A percentile compares a stretch with the other conserved stretches of the same genome.
These are phyloP conservation scores for Peronospora farinosa DNA, from an alignment of 352 stramenopile genomes.

Conservation along the genomic window DNA sequence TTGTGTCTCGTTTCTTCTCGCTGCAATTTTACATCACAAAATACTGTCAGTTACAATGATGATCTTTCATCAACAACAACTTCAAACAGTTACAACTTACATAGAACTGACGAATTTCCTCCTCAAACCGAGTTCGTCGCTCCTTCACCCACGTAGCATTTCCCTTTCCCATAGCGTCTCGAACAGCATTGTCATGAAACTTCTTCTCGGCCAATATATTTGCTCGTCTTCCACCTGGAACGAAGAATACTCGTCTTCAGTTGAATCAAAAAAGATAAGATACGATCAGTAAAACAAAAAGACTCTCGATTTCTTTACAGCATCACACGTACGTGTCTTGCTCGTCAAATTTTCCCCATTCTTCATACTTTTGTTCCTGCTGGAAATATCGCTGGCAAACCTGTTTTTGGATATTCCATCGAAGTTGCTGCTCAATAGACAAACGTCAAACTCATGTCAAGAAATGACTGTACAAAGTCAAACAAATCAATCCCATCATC, in stretches of 20 bases:
- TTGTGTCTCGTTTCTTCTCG: conserved; percentile 69
- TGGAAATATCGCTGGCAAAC: conserved; percentile 57
- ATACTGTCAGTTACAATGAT: conserved; percentile 13
- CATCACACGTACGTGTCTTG: conserved; percentile 42
- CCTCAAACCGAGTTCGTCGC: conserved; percentile 39
- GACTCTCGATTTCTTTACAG: neutral
- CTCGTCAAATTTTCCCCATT: conserved; percentile 54
- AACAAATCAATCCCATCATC: neutral
- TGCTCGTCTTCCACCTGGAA: conserved; percentile 49
- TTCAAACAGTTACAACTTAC: conserved; percentile 27
- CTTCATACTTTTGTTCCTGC: conserved; percentile 42
- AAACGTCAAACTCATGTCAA: conserved; percentile 1
- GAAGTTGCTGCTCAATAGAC: conserved; percentile 40
- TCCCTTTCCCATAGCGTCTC: conserved; percentile 38
- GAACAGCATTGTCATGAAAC: conserved; percentile 61
- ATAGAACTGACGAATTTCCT: conserved; percentile 51
- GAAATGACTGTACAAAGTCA: conserved; percentile 1
- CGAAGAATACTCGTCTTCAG: conserved; percentile 52
- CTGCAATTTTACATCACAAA: conserved; percentile 24
- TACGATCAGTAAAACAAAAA: neutral
- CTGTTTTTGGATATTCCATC: conserved; percentile 61
- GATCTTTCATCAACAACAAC: neutral
- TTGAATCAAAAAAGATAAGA: neutral
- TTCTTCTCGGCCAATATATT: conserved; percentile 63
- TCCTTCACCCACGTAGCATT: conserved; percentile 49